Evolutionary conservation across 148 eudicot genomes (phyloP), one percentile per base, ranked within the genome.

Genomic region (Rheum nobile): DNA sequence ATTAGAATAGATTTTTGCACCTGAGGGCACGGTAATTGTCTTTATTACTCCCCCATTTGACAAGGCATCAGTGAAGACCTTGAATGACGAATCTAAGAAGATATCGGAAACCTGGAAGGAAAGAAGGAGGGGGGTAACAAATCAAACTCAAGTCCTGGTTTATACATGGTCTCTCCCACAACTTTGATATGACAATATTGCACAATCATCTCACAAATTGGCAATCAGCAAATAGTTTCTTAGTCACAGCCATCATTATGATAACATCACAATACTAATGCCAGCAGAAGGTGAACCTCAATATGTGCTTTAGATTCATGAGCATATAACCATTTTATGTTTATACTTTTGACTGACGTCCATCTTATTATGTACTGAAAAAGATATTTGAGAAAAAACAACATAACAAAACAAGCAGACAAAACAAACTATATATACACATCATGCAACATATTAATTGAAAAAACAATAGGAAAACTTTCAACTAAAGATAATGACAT

Each of bases 1-100:
- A 72, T 95, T 95, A 70, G 98, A 95, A 85, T 89, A 91, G 22
- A 70, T 77, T 73, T 84, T 82, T 75, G 89, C 90, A 74, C 96
- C 98, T 32, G 88, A 87, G 75, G 98, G 93, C 76, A 95, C 88
- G 71, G 89, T 87, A 24, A 95, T 26, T 28, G 87, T 92, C 80
- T 91, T 91, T 44, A 95, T 74, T 72, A 88, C 75, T 71, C 93
- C 96, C 77, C 93, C 97, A 82, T 78, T 85, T 48, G 81, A 79
- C 82, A 91, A 73, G 44, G 85, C 74, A 79, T 95, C 97, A 22
- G 88, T 80, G 78, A 91, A 95, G 67, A 95, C 89, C 85, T 95
- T 95, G 85, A 95, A 95, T 61, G 91, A 72, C 17, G 93, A 83
- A 22, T 87, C 87, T 48, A 74, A 59, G 55, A 95, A 95, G 61